Base-by-base conservation (phyloP, 257 asterid species). In the Solanum chiquidenum region DNA sequence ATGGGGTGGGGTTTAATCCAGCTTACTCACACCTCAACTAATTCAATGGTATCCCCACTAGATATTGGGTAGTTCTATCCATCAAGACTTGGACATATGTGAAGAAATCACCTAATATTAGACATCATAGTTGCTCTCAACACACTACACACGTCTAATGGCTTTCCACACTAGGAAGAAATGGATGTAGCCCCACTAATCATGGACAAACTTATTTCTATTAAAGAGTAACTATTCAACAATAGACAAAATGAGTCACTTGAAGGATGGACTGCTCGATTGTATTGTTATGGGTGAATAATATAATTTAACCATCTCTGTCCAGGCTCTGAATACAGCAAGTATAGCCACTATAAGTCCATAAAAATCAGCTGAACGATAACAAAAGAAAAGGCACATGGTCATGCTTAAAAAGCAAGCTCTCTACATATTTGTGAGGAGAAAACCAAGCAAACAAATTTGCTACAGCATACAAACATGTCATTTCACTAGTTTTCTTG, bases 401-500 rank as follows among this genome's bases (percentile, higher is more conserved):
- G 34, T 77, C 84, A 42, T n/a, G 64, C 37, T 10, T 77, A 77
- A 38, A 76, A 40, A 25, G 42, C 42, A 46, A 80, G 38, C 27
- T 29, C 64, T 79, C 40, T 46, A 80, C 68, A 46, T 16, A 80
- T 35, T 46, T 80, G 40, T 46, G 85, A 46, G 42, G 85, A 80
- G 68, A 16, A 9, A 42, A 18, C 16, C 68, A 46, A 29, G 18
- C 42, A 82, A 82, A 49, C 68, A 44, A 79, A 79, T 27, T 79
- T 16, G 85, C 69, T 49, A 49, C 69, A 29, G 69, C 85, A 82
- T 18, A 12, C 6, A 46, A 88, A 68, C 79, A 37, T 74, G 84
- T 29, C 40, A 66, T 44, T 44, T 88, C 87, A 90, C 55, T 73
- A 20, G 86, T 82, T 77, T 86, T 85, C 90, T 87, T 92, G 86